Evolutionary conservation across 2,329 filamentous ascomycete genomes (phyloP), one percentile per base, ranked within the genome.

Genomic region (Myriosclerotinia curreyana): DNA sequence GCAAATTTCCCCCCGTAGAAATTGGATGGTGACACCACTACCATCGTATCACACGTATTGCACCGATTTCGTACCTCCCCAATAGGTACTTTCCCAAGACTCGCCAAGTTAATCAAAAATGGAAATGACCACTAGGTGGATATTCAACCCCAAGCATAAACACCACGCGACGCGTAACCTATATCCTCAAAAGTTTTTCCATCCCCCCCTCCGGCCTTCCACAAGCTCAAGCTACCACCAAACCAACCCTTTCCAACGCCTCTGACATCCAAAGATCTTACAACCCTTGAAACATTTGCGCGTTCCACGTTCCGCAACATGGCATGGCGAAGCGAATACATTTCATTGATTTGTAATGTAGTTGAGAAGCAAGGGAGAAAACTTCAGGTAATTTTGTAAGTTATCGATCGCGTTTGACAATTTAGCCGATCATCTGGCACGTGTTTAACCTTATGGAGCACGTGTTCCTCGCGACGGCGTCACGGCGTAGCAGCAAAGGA

Each of bases 301-400:
- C 55, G 42, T 58, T 48, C 55, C 55, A 42, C 55, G 42, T 58
- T 58, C 55, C 55, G 55, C 28, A 34, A 36, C 12, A 58, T 22
- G 54, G 20, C n/a, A n/a, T n/a, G n/a, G n/a, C n/a, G n/a, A n/a
- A n/a, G n/a, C 28, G 31, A 9, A 48, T 25, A 25, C 20, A 46
- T 7, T 7, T 9, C 17, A 46, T n/a, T 22, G 20, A n/a, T 46
- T 42, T 55, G 22, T 42, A 40, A 11, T 34, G 6, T 36, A 36
- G 42, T 36, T 58, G 31, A 58, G 55, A 58, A 48, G 55, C 20
- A 58, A 58, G 55, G 54, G 28, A 46, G n/a, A 9, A 46, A n/a
- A n/a, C 6, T 2, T 11, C 42, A n/a, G 11, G 20, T 7, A 46
- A 46, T 22, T n/a, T 20, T 28, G 31, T n/a, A n/a, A n/a, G n/a